Base-by-base conservation (phyloP, 805 yeast genomes). In the Alloascoidea africana region DNA sequence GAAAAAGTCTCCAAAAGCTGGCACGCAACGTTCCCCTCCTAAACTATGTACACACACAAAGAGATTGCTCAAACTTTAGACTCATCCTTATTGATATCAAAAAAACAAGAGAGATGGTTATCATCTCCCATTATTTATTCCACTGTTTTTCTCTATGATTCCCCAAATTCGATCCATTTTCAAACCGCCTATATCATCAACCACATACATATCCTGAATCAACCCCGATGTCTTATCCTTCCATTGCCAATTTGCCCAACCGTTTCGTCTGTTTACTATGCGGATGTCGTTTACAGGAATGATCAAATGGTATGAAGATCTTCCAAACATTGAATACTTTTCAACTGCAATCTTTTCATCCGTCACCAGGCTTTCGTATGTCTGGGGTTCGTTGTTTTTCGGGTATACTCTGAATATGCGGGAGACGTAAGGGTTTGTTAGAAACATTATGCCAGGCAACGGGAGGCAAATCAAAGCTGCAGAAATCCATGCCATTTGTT, bases 141-240 rank as follows among this genome's bases (percentile, higher is more conserved):
- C 83, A 35, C 73, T 62, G 42, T 77, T 73, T 36, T 60, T 59
- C 51, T 84, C 94, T 1, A 79, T 71, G n/a, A 81, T 69, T 0
- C 87, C 85, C 89, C 94, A 78, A 3, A 83, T 56, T 39, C 94
- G 60, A 48, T 83, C 91, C 94, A 83, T 83, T 44, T 73, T 72
- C 51, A 80, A 58, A 2, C 93, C 93, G 2, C 94, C 91, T 34
- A 79, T 61, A 44, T 82, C 78, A 48, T 83, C 93, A 13, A 66
- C 69, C 2, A 83, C 68, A 48, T 73, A 79, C 51, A 62, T 73
- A 14, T 57, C 53, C 36, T 68, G 58, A 5, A 55, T 52, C 32
- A 48, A 48, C 18, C 51, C 48, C 6, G 57, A 56, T 13, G 46
- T 41, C 23, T 45, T 42, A 32, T 51, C 53, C 14, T 18, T 46